A percentile compares a stretch with the other conserved stretches of the same genome.
These are phyloP conservation scores for Fusarium scirpi DNA, from an alignment of 2,329 filamentous ascomycete species.

Conservation along the genomic window DNA sequence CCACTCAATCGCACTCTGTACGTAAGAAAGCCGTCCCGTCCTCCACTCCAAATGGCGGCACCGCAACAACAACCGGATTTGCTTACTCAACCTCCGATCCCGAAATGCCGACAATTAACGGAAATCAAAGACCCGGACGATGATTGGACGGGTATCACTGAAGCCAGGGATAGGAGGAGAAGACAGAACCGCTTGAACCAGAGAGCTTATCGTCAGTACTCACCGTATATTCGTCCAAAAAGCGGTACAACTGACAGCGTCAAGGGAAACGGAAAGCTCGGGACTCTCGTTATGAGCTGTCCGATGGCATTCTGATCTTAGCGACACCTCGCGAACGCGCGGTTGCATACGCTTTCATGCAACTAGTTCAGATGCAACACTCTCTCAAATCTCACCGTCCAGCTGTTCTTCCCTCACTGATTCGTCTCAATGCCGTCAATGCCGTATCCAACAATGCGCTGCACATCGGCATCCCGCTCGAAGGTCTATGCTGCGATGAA, in stretches of 20 bases:
- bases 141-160: slow-evolving; percentile 45
- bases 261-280: slow-evolving; percentile 37
- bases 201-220: slow-evolving; percentile 40
- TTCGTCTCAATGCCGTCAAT: slow-evolving; percentile 42
- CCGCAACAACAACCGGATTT: slow-evolving; percentile 7
- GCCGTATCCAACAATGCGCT: slow-evolving; percentile 37
- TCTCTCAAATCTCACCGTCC: slow-evolving; percentile 27
- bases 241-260: not conserved
- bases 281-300: not conserved
- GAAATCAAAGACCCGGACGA: slow-evolving; percentile 36
- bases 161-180: slow-evolving; percentile 37
- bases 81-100: slow-evolving; percentile 8
- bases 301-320: slow-evolving; percentile 16
- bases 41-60: slow-evolving; percentile 14
- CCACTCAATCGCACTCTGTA: slow-evolving; percentile 11
- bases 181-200: slow-evolving; percentile 45
- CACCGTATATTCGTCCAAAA: not conserved
- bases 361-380: slow-evolving; percentile 36
- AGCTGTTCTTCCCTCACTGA: slow-evolving; percentile 33
- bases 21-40: slow-evolving; percentile 20
- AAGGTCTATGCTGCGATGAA: slow-evolving; percentile 37
- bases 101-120: slow-evolving; percentile 18
- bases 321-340: slow-evolving; percentile 18
- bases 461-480: slow-evolving; percentile 23
- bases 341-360: slow-evolving; percentile 37